Conservation (phyloP, 108 stramenopile genomes). For the Skeletonema marinoi region DNA sequence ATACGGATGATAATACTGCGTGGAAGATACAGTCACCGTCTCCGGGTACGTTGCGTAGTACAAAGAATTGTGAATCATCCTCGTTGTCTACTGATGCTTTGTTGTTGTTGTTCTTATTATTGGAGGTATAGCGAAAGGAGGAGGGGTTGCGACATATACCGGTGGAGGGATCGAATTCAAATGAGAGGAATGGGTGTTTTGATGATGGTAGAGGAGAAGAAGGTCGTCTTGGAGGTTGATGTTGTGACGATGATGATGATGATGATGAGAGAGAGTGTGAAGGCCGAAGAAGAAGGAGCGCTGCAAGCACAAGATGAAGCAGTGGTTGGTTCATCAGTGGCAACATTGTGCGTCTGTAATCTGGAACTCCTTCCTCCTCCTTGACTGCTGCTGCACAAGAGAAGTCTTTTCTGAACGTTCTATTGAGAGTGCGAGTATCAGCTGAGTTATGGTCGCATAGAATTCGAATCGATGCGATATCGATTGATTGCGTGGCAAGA, state of each 20-base stretch:
- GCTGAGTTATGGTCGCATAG: too few relatives aligned
- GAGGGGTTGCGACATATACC: conserved; percentile 40
- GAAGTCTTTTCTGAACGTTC: too few relatives aligned
- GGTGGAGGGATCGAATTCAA: conserved; percentile 33
- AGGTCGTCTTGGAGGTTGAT: neutral
- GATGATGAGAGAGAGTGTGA: neutral
- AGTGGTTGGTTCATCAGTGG: neutral
- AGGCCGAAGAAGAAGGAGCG: neutral
- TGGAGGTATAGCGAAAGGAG: conserved; percentile 15
- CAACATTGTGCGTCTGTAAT: neutral
- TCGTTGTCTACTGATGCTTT: neutral
- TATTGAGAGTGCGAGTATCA: too few relatives aligned
- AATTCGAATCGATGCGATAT: too few relatives aligned
- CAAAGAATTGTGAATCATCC: conserved; percentile 26
- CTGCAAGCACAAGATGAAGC: neutral
- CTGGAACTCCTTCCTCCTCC: too few relatives aligned
- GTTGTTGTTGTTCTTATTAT: neutral
- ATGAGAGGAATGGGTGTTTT: conserved; percentile 22
- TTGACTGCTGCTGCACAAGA: too few relatives aligned
- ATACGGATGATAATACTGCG: conserved; percentile 63
- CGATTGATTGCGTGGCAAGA: too few relatives aligned
- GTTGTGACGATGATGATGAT: neutral
- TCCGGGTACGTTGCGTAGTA: conserved; percentile 73
- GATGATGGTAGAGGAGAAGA: neutral
- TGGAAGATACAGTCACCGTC: conserved; percentile 82